Conservation (phyloP, 139 green algal species). For the Chlorella vulgaris region DNA sequence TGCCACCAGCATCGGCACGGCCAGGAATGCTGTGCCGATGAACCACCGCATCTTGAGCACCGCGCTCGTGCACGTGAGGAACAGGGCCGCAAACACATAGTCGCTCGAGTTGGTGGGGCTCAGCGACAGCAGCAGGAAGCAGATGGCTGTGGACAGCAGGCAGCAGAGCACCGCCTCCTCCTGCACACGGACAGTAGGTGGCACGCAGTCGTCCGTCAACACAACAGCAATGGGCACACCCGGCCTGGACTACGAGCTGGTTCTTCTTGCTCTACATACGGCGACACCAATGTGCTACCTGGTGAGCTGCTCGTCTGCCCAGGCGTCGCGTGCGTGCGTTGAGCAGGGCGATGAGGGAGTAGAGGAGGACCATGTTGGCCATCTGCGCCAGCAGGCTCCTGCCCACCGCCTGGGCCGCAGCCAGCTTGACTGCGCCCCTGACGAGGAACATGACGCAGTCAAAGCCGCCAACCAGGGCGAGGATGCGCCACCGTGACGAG, state of each 20-base stretch:
- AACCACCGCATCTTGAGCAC: constrained; percentile 79
- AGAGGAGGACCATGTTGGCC: constrained; percentile 70
- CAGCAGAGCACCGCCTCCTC: constrained; percentile 74
- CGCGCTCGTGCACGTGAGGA: constrained; percentile 80
- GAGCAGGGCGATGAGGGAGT: constrained; percentile 60
- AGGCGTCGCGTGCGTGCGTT: constrained; percentile 55
- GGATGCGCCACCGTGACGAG: constrained; percentile 58
- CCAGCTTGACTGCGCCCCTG: not conserved
- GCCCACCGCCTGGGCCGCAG: not conserved
- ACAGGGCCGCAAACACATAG: constrained; percentile 77
- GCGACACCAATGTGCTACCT: too few relatives aligned
- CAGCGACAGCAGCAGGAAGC: constrained; percentile 21
- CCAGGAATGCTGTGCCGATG: constrained; percentile 21
- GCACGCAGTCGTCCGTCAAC: too few relatives aligned
- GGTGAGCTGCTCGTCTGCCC: constrained; percentile 33
- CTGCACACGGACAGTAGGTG: constrained; percentile 54
- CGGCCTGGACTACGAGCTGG: too few relatives aligned
- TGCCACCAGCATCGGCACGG: constrained; percentile 23
- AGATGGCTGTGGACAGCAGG: constrained; percentile 38
- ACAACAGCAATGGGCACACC: too few relatives aligned
- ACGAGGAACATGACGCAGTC: constrained; percentile 53
- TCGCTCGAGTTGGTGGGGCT: constrained; percentile 32
- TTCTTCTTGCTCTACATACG: too few relatives aligned
- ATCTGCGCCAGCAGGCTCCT: constrained; percentile 55
- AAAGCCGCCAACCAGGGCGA: constrained; percentile 73